A percentile compares a stretch with the other conserved stretches of the same genome.
Evolutionary conservation across 805 yeast genomes (phyloP).

Genomic region (Metschnikowia colocasiae): DNA sequence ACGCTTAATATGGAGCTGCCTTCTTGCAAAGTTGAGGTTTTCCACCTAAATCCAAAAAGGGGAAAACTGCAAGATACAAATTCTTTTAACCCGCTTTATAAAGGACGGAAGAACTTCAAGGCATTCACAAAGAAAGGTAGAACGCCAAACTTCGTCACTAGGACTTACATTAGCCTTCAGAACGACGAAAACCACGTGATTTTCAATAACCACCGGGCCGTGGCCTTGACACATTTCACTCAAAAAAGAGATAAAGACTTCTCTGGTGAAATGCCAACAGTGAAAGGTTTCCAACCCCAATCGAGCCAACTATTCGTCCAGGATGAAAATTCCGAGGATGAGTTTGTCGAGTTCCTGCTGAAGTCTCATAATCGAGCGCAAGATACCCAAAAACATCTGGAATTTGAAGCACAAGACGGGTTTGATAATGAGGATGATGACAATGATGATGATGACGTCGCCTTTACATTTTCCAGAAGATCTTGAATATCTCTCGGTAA

Average conservation of each 20-base stretch:
- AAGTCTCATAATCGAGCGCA: background rate
- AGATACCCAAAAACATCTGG: background rate
- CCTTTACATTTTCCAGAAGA: slow-evolving; percentile 14
- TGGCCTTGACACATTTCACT: background rate
- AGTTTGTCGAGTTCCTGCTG: background rate
- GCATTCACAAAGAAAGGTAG: slow-evolving; percentile 11
- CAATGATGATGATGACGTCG: slow-evolving; percentile 12
- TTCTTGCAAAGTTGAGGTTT: slow-evolving; percentile 1
- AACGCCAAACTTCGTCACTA: slow-evolving; percentile 9
- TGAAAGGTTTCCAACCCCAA: slow-evolving; percentile 17
- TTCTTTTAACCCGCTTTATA: slow-evolving; percentile 1
- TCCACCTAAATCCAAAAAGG: background rate
- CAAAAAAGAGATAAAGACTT: slow-evolving; percentile 8
- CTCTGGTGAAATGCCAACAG: slow-evolving; percentile 14
- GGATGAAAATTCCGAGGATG: slow-evolving; percentile 7
- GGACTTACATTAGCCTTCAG: slow-evolving; percentile 15
- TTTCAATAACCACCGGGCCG: slow-evolving; percentile 6
- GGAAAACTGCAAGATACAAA: background rate
- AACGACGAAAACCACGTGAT: slow-evolving; percentile 9
- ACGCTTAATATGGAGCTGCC: background rate
- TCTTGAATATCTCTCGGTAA: background rate
- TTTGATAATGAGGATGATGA: slow-evolving; percentile 4
- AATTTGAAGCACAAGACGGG: background rate
- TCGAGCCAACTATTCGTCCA: slow-evolving; percentile 14
- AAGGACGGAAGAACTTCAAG: slow-evolving; percentile 17